phyloP scores from a whole-genome alignment of 2,329 filamentous ascomycete genomes.

The Pseudocercospora musae region DNA sequence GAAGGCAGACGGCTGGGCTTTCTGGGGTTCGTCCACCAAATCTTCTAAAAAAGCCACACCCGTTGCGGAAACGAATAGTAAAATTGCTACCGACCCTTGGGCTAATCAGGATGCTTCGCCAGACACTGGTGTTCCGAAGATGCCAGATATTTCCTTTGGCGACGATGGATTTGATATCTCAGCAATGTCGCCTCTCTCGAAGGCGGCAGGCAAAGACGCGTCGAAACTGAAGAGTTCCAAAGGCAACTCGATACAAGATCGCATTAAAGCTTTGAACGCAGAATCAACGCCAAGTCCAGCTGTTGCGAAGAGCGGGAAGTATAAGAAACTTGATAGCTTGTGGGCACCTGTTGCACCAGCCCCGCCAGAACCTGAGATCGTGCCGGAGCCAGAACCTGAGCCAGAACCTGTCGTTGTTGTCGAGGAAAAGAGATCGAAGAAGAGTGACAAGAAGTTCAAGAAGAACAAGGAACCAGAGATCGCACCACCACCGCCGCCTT shows the following conservation, averaged over 20 bases:
- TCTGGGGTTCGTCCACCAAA: slow-evolving; percentile 46
- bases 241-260: slow-evolving; percentile 50
- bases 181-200: slow-evolving; percentile 39
- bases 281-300: slow-evolving; percentile 38
- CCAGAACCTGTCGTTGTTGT: slow-evolving; percentile 29
- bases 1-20: slow-evolving; percentile 39
- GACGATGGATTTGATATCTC: slow-evolving; percentile 36
- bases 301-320: slow-evolving; percentile 30
- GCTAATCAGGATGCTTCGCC: slow-evolving; percentile 43
- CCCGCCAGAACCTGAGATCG: slow-evolving; percentile 32
- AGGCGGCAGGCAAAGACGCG: slow-evolving; percentile 41
- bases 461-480: slow-evolving; percentile 23
- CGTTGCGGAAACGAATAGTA: slow-evolving; percentile 34
- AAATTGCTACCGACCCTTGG: slow-evolving; percentile 43
- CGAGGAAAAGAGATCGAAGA: slow-evolving; percentile 29
- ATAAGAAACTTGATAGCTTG: slow-evolving; percentile 18
- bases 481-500: slow-evolving; percentile 21
- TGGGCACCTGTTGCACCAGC: slow-evolving; percentile 24
- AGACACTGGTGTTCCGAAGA: slow-evolving; percentile 37
- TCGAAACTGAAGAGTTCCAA: slow-evolving; percentile 44
- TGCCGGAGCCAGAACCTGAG: slow-evolving; percentile 24
- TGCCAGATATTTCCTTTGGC: slow-evolving; percentile 43
- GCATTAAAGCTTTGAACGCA: slow-evolving; percentile 47
- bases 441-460: slow-evolving; percentile 21
- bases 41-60: slow-evolving; percentile 41